Percentiles rank a stretch among this genome's conserved stretches.
Conservation (phyloP, 805 yeast species). For the Kazachstania bromeliacearum region DNA sequence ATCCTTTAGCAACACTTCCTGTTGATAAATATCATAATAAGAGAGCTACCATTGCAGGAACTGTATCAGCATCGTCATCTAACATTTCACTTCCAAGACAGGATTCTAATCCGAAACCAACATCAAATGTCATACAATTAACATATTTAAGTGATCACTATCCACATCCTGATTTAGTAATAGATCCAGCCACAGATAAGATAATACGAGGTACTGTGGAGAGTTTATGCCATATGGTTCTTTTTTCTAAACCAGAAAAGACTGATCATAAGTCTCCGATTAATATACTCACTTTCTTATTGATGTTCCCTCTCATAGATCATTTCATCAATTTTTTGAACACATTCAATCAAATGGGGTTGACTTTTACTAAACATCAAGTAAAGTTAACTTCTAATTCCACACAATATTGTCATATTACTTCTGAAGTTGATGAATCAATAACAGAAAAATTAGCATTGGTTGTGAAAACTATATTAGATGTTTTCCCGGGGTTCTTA, state of each 20-base stretch:
- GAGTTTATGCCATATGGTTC: slow-evolving; percentile 64
- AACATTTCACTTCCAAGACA: slow-evolving; percentile 1
- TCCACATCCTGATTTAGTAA: slow-evolving; percentile 54
- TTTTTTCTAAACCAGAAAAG: slow-evolving; percentile 31
- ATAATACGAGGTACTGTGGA: slow-evolving; percentile 52
- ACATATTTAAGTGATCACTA: slow-evolving; percentile 35
- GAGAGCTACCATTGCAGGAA: slow-evolving; percentile 3
- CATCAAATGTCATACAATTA: slow-evolving; percentile 7
- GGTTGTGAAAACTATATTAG: slow-evolving; percentile 47
- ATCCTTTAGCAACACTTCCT: neutral
- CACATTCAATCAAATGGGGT: slow-evolving; percentile 36
- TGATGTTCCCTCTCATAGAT: slow-evolving; percentile 47
- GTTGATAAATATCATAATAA: neutral
- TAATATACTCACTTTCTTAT: slow-evolving; percentile 31
- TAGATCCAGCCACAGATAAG: slow-evolving; percentile 38
- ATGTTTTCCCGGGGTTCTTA: slow-evolving; percentile 58
- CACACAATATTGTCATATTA: slow-evolving; percentile 19
- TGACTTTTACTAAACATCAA: slow-evolving; percentile 26
- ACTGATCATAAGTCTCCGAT: neutral
- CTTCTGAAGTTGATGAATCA: slow-evolving; percentile 29
- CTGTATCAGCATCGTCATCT: slow-evolving; percentile 1
- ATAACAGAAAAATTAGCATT: slow-evolving; percentile 43
- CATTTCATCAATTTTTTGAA: slow-evolving; percentile 37
- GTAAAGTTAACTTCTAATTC: slow-evolving; percentile 16
- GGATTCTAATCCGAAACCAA: neutral